Evolutionary conservation across 257 asterid species (phyloP), one percentile per base, ranked within the genome.

Genomic region (Fraxinus pennsylvanica): DNA sequence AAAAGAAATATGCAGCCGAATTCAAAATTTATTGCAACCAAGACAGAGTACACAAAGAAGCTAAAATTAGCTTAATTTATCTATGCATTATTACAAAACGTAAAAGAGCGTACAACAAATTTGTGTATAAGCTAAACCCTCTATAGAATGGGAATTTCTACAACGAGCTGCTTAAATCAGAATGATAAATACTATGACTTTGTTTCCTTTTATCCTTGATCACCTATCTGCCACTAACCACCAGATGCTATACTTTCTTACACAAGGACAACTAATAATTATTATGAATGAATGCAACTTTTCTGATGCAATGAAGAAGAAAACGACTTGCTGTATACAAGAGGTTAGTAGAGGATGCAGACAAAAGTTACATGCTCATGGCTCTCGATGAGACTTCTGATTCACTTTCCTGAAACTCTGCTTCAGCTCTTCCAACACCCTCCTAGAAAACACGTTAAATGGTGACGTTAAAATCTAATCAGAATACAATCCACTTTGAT

Each of bases 381-480:
- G 95, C 97, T 78, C 94, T 90, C 10, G 92, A 86, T 32, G 96
- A 86, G 78, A 81, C 90, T 76, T 90, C 94, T 68, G 84, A 29
- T 74, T 86, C 95, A 71, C 90, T 87, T 71, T 86, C 97, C 80
- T 73, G 86, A 77, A 61, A 67, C 74, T 82, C 90, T 33, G 71
- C 72, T 41, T 86, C 89, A 74, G 68, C 79, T 21, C 80, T 73
- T 67, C 76, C 75, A 35, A 78, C 69, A 59, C 82, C 83, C 80
- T 78, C 91, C 97, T 92, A 86, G 71, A 66, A 78, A 82, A 33
- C 78, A 76, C 67, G 76, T 76, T 47, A 69, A 14, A 71, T 35
- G 41, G 29, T 47, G 72, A 68, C 32, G 82, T 78, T 38, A 83
- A 50, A 67, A 72, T 70, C 35, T 45, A 72, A 6, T 50, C 71